These are phyloP conservation scores for Euphorbia pulcherrima DNA, from an alignment of 345 rosid genomes.

Conservation along the genomic window DNA sequence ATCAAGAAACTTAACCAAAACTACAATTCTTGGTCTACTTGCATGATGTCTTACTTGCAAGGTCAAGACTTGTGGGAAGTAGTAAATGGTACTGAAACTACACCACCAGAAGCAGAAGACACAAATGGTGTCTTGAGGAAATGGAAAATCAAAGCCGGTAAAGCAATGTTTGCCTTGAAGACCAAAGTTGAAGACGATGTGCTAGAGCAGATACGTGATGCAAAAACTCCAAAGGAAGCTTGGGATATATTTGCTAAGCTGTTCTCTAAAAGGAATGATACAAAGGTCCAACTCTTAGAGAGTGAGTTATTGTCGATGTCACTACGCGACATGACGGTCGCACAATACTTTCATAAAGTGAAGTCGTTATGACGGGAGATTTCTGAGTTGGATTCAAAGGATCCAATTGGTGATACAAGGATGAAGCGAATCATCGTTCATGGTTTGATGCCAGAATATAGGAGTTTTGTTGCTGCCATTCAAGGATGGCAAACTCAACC, in stretches of 20 bases:
- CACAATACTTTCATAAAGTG: background rate
- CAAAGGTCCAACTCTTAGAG: background rate
- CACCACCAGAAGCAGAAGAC: background rate
- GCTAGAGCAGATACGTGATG: background rate
- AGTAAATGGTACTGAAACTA: background rate
- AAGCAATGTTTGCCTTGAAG: background rate
- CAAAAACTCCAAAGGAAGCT: background rate
- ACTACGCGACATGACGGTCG: background rate
- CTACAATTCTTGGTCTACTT: background rate
- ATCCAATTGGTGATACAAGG: background rate
- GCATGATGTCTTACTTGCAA: background rate
- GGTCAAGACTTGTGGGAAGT: background rate
- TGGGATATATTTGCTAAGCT: background rate
- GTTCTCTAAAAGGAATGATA: background rate
- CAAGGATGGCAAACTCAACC: slow-evolving; percentile 10
- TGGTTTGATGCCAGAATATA: background rate
- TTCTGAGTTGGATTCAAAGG: background rate
- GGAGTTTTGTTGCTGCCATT: background rate
- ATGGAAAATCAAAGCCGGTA: slow-evolving; percentile 1
- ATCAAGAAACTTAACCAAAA: background rate
- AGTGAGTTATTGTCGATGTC: background rate
- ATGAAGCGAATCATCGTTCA: slow-evolving; percentile 3
- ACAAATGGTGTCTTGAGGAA: background rate
- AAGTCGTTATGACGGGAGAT: background rate
- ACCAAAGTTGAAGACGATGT: background rate